A percentile compares a stretch with the other conserved stretches of the same genome.
phyloP scores from a whole-genome alignment of 2,329 filamentous ascomycete genomes.

The Chrysoporthe deuterocubensis region DNA sequence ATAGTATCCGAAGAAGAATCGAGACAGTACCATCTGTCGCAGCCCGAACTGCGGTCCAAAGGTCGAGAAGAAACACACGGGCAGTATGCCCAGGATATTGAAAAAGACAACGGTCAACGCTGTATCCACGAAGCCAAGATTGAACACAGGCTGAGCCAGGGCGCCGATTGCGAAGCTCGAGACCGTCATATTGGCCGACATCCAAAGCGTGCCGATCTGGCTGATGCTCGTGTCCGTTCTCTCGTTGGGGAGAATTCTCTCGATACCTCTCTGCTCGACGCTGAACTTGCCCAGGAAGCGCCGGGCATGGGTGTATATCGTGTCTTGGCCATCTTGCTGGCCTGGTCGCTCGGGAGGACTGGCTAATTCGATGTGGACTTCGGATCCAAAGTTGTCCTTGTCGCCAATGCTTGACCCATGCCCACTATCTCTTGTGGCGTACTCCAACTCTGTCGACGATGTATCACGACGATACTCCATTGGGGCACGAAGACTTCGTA shows the following conservation, averaged over 20 bases:
- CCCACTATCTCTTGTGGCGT: slow-evolving; percentile 3
- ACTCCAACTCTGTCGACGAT: slow-evolving; percentile 3
- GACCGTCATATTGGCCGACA: slow-evolving; percentile 78
- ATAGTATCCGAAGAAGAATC: slow-evolving; percentile 77
- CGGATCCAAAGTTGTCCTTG: slow-evolving; percentile 14
- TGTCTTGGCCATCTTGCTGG: slow-evolving; percentile 25
- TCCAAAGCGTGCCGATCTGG: slow-evolving; percentile 77
- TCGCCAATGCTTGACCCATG: slow-evolving; percentile 12
- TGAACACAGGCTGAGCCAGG: slow-evolving; percentile 69
- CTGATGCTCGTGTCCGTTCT: slow-evolving; percentile 66
- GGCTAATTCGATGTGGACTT: slow-evolving; percentile 3
- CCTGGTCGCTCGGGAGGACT: not conserved
- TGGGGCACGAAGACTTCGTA: not conserved
- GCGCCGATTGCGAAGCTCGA: slow-evolving; percentile 77
- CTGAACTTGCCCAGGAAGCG: slow-evolving; percentile 66
- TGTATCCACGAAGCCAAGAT: slow-evolving; percentile 73
- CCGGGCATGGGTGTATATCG: slow-evolving; percentile 51
- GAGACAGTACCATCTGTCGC: slow-evolving; percentile 79
- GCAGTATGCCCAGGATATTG: slow-evolving; percentile 72
- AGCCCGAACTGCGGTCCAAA: slow-evolving; percentile 77
- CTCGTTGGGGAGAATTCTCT: slow-evolving; percentile 73
- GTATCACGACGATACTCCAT: not conserved
- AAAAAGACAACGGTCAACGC: slow-evolving; percentile 75
- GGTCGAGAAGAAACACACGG: slow-evolving; percentile 77
- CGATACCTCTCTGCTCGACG: slow-evolving; percentile 76